A percentile compares a stretch with the other conserved stretches of the same genome.
Evolutionary conservation across 2,329 filamentous ascomycete species (phyloP).

Genomic region (Stagonosporopsis cucurbitacearum): DNA sequence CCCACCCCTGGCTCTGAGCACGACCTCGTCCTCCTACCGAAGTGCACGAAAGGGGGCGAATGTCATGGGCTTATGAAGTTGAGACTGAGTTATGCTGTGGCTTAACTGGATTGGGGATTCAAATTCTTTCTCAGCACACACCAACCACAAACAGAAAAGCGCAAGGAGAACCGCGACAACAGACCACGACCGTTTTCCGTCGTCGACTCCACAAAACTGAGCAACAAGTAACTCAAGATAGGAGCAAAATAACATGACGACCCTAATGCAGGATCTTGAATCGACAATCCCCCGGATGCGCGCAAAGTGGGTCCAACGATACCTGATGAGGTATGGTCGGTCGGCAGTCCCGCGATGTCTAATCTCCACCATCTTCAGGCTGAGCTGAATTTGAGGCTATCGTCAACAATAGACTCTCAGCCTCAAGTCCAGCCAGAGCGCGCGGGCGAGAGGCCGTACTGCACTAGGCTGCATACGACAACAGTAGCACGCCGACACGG

Average conservation of each 20-base stretch:
- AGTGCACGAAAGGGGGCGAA: not conserved
- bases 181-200: not conserved
- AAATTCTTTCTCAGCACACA: not conserved
- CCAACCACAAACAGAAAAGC: slow-evolving; percentile 6
- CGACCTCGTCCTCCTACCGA: slow-evolving; percentile 2
- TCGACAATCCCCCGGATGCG: slow-evolving; percentile 11
- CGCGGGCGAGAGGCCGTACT: not conserved
- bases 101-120: not conserved
- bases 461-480: not conserved
- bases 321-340: not conserved
- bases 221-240: not conserved
- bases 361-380: slow-evolving; percentile 15
- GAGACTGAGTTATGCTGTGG: slow-evolving; percentile 2
- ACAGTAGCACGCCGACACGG: not conserved
- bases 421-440: slow-evolving; percentile 5
- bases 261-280: slow-evolving; percentile 7
- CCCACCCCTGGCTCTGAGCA: not conserved
- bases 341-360: slow-evolving; percentile 14
- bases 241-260: not conserved
- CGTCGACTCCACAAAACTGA: not conserved
- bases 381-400: slow-evolving; percentile 15
- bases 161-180: slow-evolving; percentile 7
- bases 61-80: not conserved
- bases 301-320: slow-evolving; percentile 8
- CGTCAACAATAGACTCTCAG: slow-evolving; percentile 6